Conservation (phyloP, 805 yeast species). For the Torulaspora delbrueckii region DNA sequence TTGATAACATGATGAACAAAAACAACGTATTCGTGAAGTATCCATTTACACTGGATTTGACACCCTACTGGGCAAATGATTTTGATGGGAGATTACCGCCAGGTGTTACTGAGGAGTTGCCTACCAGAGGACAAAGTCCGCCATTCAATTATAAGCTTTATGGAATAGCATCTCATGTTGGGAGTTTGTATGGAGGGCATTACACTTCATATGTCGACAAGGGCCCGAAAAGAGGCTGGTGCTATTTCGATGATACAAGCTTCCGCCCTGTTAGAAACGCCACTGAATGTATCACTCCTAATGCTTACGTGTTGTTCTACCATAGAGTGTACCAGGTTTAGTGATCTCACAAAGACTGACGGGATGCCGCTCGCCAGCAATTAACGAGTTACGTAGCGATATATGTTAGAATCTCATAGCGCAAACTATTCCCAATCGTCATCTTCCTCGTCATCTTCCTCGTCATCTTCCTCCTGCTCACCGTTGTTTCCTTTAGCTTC, state of each 20-base stretch:
- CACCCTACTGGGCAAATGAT: constrained; percentile 54
- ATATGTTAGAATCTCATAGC: too few species aligned
- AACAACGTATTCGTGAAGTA: constrained; percentile 63
- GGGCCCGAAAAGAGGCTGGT: constrained; percentile 60
- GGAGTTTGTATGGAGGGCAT: constrained; percentile 80
- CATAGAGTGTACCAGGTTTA: constrained; percentile 36
- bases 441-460: constrained; percentile 53
- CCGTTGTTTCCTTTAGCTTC: constrained; percentile 50
- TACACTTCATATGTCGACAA: constrained; percentile 78
- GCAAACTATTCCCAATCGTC: constrained; percentile 55
- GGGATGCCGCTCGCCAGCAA: not conserved
- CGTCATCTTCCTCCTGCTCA: constrained; percentile 23
- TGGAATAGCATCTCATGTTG: constrained; percentile 81
- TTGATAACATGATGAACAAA: constrained; percentile 45
- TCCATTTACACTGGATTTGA: constrained; percentile 62
- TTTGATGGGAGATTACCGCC: constrained; percentile 26
- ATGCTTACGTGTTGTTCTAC: constrained; percentile 83
- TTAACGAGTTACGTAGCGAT: not conserved
- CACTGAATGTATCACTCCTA: constrained; percentile 55
- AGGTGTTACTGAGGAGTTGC: constrained; percentile 33
- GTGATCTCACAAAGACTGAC: not conserved
- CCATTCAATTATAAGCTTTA: constrained; percentile 73
- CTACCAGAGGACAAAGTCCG: constrained; percentile 70
- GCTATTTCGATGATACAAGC: constrained; percentile 73
- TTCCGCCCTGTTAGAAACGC: constrained; percentile 48